Evolutionary conservation across 2,329 filamentous ascomycete genomes (phyloP), one percentile per base, ranked within the genome.

Genomic region (Fusarium euwallaceae): DNA sequence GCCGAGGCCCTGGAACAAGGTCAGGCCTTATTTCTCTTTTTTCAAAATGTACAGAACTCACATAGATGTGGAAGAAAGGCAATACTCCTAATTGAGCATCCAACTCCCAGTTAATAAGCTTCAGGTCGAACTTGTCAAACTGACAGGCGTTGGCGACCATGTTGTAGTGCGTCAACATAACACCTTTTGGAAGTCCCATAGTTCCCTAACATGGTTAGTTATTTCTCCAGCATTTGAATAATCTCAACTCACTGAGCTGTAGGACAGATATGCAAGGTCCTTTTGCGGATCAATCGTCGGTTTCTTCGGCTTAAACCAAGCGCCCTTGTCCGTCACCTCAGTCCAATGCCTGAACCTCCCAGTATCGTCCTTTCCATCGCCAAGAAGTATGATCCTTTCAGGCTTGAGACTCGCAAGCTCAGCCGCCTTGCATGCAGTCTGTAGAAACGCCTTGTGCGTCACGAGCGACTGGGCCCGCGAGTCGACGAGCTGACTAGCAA

Each of bases 21-120:
- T 58, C 2, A 64, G 29, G 3, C 4, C 5, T 17, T 17, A 11
- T n/a, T 6, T 3, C 5, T 12, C 2, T 32, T 34, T n/a, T 3
- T 27, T 10, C 5, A 4, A 5, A 4, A 4, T 3, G 32, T 34
- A 12, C 1, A 14, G 10, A 20, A 9, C 89, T 75, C 83, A 93
- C 94, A 79, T 97, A 98, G 72, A 97, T 95, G 81, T 98, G 95
- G 84, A 95, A 98, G 82, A 98, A 97, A 0, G 95, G 95, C 12
- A 98, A 83, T 68, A 97, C 92, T 2, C 93, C 94, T 8, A 98
- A 83, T 34, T 97, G 86, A 69, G 89, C 91, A 80, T 98, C 95
- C 0, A 91, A 89, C 66, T 90, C 86, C 10, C 90, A 91, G 78
- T 89, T 88, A 3, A 85, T 80, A 1, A 89, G 88, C 0, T 84